Percentiles rank a stretch among this genome's conserved stretches.
Conservation (phyloP, 495 filamentous ascomycete species). For the Xylaria grammica region DNA sequence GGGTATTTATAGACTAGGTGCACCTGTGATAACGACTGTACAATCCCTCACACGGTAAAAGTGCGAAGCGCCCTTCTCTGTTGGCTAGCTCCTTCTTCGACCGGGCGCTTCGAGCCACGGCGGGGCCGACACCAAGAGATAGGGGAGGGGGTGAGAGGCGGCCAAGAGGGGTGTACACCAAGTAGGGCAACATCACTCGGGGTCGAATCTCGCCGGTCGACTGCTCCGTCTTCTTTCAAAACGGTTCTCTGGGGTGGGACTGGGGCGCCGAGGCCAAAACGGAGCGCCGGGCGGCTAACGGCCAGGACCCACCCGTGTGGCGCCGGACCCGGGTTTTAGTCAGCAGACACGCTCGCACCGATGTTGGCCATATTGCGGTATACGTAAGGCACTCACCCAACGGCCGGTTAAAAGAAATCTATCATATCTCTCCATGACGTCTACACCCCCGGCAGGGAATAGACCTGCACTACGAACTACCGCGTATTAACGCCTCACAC, state of each 20-base stretch:
- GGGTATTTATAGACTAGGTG: slow-evolving; percentile 2
- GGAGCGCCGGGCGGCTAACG: slow-evolving; percentile 5
- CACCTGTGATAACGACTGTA: neutral
- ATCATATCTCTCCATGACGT: too few relatives aligned
- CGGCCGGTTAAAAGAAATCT: too few relatives aligned
- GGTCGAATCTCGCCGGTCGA: slow-evolving; percentile 7
- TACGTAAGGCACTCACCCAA: too few relatives aligned
- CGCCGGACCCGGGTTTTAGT: slow-evolving; percentile 13
- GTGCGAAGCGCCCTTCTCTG: slow-evolving; percentile 7
- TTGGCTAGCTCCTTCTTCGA: slow-evolving; percentile 5
- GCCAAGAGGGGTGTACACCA: neutral
- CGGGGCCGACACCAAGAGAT: slow-evolving; percentile 6
- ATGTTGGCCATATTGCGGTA: slow-evolving; percentile 8
- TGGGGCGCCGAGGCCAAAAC: slow-evolving; percentile 9
- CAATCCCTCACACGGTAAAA: slow-evolving; percentile 2
- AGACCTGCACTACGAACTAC: too few relatives aligned
- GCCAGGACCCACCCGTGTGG: slow-evolving; percentile 11
- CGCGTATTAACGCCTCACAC: too few relatives aligned
- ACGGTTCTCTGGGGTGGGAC: neutral
- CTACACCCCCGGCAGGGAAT: too few relatives aligned
- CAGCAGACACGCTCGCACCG: slow-evolving; percentile 14
- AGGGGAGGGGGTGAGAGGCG: slow-evolving; percentile 3
- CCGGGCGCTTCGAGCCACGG: slow-evolving; percentile 10
- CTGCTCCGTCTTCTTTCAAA: slow-evolving; percentile 16
- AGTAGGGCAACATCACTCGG: slow-evolving; percentile 8